These are phyloP conservation scores for Ophiostoma piceae DNA, from an alignment of 2,329 filamentous ascomycete species.

Conservation along the genomic window DNA sequence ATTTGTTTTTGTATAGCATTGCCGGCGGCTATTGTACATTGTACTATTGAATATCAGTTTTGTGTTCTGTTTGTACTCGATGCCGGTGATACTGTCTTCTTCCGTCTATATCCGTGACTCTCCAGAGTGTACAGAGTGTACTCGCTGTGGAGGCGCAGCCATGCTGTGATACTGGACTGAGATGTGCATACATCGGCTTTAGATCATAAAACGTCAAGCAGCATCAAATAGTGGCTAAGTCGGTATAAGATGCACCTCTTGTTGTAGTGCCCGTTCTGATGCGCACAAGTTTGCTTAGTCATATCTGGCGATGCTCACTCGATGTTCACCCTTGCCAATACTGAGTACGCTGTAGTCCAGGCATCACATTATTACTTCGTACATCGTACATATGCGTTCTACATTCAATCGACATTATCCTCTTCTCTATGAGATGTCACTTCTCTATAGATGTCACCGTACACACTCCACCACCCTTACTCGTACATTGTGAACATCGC, in stretches of 20 bases:
- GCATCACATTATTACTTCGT: too few species aligned
- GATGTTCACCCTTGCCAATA: too few species aligned
- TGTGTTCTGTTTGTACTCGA: background rate
- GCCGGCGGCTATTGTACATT: background rate
- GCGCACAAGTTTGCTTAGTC: background rate
- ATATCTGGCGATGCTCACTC: background rate
- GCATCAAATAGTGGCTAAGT: background rate
- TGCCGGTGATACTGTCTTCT: background rate
- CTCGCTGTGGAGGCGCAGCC: background rate
- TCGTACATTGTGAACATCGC: background rate
- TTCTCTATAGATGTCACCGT: too few species aligned
- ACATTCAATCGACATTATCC: too few species aligned
- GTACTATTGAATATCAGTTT: background rate
- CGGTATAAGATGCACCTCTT: too few species aligned
- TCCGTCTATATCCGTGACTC: background rate
- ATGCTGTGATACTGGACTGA: background rate
- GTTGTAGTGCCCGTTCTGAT: too few species aligned
- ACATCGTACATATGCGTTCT: too few species aligned
- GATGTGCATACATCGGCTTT: background rate
- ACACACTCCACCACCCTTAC: background rate
- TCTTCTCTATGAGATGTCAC: too few species aligned
- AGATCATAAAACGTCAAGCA: background rate
- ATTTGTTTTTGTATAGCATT: conserved; percentile 1
- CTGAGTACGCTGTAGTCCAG: too few species aligned
- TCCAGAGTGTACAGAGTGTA: background rate